Conservation (phyloP, 75 land plant species). For the Pinus tabuliformis region DNA sequence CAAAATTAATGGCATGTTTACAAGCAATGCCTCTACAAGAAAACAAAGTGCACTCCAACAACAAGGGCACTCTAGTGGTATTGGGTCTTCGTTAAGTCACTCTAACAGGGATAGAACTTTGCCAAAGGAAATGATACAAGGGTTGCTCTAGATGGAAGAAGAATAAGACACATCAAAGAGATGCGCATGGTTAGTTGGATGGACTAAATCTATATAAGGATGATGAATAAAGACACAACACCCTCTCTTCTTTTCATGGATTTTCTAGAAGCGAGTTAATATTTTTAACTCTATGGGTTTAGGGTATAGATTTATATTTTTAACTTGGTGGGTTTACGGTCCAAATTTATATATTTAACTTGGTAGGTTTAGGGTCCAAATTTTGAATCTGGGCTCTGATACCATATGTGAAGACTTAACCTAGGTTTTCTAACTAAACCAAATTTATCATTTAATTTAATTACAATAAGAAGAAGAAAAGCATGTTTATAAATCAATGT, state of each 20-base stretch:
- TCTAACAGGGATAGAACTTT: slow-evolving; percentile 6
- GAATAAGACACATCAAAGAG: not conserved
- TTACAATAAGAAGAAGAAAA: too few relatives aligned
- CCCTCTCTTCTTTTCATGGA: not conserved
- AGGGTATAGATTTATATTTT: too few relatives aligned
- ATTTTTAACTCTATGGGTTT: too few relatives aligned
- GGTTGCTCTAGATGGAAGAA: not conserved
- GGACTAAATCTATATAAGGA: slow-evolving; percentile 9
- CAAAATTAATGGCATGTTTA: not conserved
- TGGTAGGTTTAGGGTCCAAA: too few relatives aligned
- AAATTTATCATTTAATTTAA: too few relatives aligned
- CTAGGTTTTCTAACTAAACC: too few relatives aligned
- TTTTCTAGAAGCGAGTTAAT: too few relatives aligned
- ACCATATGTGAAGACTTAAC: too few relatives aligned
- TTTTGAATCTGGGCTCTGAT: too few relatives aligned
- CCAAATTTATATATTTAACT: too few relatives aligned
- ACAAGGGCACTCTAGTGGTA: not conserved
- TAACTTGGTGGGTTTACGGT: too few relatives aligned
- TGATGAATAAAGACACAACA: slow-evolving; percentile 4
- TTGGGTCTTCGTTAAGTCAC: not conserved
- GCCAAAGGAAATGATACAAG: not conserved
- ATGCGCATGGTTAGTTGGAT: not conserved
- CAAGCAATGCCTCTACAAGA: not conserved
- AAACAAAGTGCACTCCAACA: not conserved
- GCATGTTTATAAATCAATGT: too few relatives aligned